Base-by-base conservation (phyloP, 2,329 filamentous ascomycete species). In the Penicillium sp. region DNA sequence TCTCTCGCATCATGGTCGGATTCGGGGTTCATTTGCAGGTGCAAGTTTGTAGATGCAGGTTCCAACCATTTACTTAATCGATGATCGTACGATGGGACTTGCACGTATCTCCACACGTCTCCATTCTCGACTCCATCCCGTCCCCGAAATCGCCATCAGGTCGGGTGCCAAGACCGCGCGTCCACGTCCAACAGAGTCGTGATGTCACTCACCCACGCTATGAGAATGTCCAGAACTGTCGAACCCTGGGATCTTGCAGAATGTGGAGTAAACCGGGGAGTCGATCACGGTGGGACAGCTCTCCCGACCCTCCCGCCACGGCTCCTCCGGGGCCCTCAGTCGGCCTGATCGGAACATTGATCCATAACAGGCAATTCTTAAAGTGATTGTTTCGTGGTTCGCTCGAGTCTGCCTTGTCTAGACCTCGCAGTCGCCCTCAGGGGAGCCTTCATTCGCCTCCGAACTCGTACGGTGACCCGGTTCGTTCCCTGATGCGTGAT, bases 131-230 rank as follows among this genome's bases (percentile, higher is more conserved):
- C 16, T 24, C 12, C 13, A 13, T 38, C 6, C 6, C 9, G 21
- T 5, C 29, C 18, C 12, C 13, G 18, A 23, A 38, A 3, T 36
- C 31, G 16, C 41, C 23, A 18, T 18, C 29, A 12, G 18, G 28
- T n/a, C 38, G 15, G 33, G 6, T 9, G 29, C 47, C 39, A 38
- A 43, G 28, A 41, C 29, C 39, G 6, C 29, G 33, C 21, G 38
- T 4, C 42, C 36, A 26, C 18, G 24, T 29, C 42, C 21, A 38
- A 23, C 13, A 43, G 12, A 56, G 53, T 56, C 50, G 45, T 56
- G 53, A 56, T 56, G 53, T 56, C 53, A 56, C 49, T 7, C 24
- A 6, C 39, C 29, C 6, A 18, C 24, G 41, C n/a, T 4, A 21
- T 34, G 29, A 18, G 18, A 47, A 46, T 52, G 47, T 42, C 47